Evolutionary conservation across 1,139 yeast species (phyloP).

Genomic region (Nematodospora anomalae): DNA sequence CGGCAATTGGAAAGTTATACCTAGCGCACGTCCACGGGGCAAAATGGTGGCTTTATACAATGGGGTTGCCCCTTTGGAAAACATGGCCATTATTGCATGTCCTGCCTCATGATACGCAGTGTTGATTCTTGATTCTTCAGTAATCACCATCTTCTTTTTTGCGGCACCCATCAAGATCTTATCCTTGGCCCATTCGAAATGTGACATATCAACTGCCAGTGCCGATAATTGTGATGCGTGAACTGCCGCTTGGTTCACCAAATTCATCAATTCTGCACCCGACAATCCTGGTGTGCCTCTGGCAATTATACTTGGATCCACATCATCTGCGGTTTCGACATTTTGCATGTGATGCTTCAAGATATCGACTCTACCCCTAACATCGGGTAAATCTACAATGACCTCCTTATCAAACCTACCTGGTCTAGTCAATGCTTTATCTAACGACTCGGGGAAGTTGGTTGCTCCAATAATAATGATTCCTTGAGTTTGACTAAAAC

Average conservation of each 20-base stretch:
- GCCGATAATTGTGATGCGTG: conserved; percentile 94
- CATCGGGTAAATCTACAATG: conserved; percentile 94
- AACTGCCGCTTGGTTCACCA: conserved; percentile 97
- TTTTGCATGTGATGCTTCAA: conserved; percentile 90
- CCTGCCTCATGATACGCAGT: conserved; percentile 99
- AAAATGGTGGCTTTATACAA: conserved; percentile 94
- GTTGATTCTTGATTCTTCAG: conserved; percentile 89
- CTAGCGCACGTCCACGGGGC: conserved; percentile 95
- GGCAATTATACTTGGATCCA: conserved; percentile 86
- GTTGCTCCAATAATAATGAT: conserved; percentile 97
- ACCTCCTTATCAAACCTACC: conserved; percentile 98
- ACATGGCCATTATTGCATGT: conserved; percentile 97
- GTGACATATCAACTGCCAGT: conserved; percentile 83
- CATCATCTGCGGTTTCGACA: conserved; percentile 80
- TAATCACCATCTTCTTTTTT: conserved; percentile 93
- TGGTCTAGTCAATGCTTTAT: conserved; percentile 96
- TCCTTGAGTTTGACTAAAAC: conserved; percentile 90
- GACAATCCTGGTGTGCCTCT: conserved; percentile 97
- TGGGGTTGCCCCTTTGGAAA: conserved; percentile 93
- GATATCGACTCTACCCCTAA: conserved; percentile 93
- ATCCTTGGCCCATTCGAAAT: conserved; percentile 99
- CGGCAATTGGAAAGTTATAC: conserved; percentile 95
- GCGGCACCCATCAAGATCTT: conserved; percentile 98
- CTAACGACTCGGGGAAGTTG: conserved; percentile 94
- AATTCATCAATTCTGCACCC: conserved; percentile 94